A percentile compares a stretch with the other conserved stretches of the same genome.
These are phyloP conservation scores for Fonsecaea monophora DNA, from an alignment of 2,329 filamentous ascomycete species.

Conservation along the genomic window DNA sequence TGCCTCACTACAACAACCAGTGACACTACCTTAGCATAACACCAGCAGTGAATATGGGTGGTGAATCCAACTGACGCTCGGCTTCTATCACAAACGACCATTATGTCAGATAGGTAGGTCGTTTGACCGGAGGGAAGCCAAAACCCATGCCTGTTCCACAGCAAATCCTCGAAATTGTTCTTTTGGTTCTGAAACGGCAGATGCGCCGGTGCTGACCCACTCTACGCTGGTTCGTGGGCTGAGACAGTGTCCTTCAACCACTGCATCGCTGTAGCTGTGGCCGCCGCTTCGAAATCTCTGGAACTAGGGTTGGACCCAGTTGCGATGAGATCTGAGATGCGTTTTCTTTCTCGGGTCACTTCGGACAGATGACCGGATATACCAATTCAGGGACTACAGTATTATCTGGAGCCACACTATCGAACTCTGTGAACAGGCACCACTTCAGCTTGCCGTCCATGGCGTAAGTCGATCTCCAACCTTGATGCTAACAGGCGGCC, in stretches of 20 bases:
- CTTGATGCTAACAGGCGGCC: conserved; percentile 14
- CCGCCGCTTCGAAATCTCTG: neutral
- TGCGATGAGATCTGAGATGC: neutral
- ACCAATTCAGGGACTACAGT: neutral
- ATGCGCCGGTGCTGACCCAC: neutral
- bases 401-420: neutral
- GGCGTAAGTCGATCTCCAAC: conserved; percentile 33
- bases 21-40: too few relatives aligned
- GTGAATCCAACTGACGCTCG: too few relatives aligned
- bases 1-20: too few relatives aligned
- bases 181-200: neutral
- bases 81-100: neutral
- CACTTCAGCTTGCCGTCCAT: conserved; percentile 6
- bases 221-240: neutral
- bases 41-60: too few relatives aligned
- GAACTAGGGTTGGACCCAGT: neutral
- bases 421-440: conserved; percentile 1
- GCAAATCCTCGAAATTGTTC: conserved; percentile 4
- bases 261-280: neutral
- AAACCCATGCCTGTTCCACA: conserved; percentile 1
- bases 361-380: neutral
- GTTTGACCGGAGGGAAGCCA: neutral
- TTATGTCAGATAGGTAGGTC: neutral
- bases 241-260: neutral
- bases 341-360: neutral